Evolutionary conservation across 768 basidiomycete genomes (phyloP), one percentile per base, ranked within the genome.

Genomic region (Mycena epipterygia): DNA sequence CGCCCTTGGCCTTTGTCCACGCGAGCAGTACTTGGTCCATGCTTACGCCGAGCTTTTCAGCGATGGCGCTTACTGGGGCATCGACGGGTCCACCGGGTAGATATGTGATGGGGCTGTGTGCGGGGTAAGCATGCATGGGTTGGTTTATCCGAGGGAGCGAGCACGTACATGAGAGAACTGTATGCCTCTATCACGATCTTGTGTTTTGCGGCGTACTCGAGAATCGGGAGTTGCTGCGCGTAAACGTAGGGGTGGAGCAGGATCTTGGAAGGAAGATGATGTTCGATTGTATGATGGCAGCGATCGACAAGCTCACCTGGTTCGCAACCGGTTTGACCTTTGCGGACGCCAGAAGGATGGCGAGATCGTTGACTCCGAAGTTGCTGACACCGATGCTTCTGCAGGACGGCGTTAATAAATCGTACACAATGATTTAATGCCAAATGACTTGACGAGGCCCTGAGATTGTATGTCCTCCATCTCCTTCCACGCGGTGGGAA

Each of bases 171-270:
- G 48, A 95, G 83, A 23, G 88, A 80, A 63, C 91, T 90, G 80
- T 95, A 95, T 0, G 89, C 93, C 77, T 94, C 93, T 46, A 89
- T 88, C 27, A 89, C 84, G 57, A 95, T 92, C 19, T 84, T 85
- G 64, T 94, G 82, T 71, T 84, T 78, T 19, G 84, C 81, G 49
- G 88, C 86, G 74, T 84, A 93, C 39, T 88, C 88, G 30, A 95
- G 80, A 33, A 91, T 81, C 0, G 88, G 84, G 2, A 82, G 84
- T 72, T 90, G 89, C 30, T 82, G 73, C 4, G 81, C 79, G 73
- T 88, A 87, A 44, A 92, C 89, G 78, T 95, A 95, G 2, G 93
- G 93, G 73, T 94, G 91, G 14, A 94, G 80, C 17, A 83, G 80
- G 71, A 93, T 93, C 91, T 48, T 93, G 62, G 12, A 63, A 5